phyloP scores from a whole-genome alignment of 169 alveolate species.

The Plasmodium gallinaceum region DNA sequence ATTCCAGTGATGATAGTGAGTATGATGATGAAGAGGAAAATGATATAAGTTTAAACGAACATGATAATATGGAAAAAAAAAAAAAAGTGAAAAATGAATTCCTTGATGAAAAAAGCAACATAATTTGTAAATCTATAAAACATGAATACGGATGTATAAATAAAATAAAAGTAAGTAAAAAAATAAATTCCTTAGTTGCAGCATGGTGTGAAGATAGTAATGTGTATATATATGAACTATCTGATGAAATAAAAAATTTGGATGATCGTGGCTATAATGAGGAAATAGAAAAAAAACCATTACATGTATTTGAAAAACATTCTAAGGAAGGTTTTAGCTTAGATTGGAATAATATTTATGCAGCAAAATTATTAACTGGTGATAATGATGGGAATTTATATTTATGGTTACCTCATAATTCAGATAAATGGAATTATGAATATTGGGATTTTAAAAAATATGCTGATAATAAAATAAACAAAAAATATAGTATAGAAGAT shows the following conservation, averaged over 20 bases:
- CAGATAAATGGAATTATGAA: conserved; percentile 44
- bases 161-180: conserved; percentile 39
- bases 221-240: conserved; percentile 42
- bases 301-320: conserved; percentile 74
- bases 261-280: conserved; percentile 33
- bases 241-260: conserved; percentile 42
- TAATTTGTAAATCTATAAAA: conserved; percentile 44
- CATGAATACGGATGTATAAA: conserved; percentile 57
- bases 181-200: conserved; percentile 49
- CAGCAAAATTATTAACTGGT: conserved; percentile 84
- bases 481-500: conserved; percentile 79
- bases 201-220: conserved; percentile 76
- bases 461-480: background rate
- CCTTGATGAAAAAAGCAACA: conserved; percentile 10
- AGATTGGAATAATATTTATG: conserved; percentile 81
- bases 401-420: conserved; percentile 79
- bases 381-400: conserved; percentile 81
- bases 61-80: background rate
- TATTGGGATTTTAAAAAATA: background rate
- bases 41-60: background rate
- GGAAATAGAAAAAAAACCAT: conserved; percentile 15
- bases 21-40: background rate
- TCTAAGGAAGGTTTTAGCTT: conserved; percentile 85
- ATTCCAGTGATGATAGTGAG: background rate
- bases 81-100: background rate